A percentile compares a stretch with the other conserved stretches of the same genome.
Evolutionary conservation across 1,284 basidiomycete species (phyloP).

Genomic region (Irpex sp.): DNA sequence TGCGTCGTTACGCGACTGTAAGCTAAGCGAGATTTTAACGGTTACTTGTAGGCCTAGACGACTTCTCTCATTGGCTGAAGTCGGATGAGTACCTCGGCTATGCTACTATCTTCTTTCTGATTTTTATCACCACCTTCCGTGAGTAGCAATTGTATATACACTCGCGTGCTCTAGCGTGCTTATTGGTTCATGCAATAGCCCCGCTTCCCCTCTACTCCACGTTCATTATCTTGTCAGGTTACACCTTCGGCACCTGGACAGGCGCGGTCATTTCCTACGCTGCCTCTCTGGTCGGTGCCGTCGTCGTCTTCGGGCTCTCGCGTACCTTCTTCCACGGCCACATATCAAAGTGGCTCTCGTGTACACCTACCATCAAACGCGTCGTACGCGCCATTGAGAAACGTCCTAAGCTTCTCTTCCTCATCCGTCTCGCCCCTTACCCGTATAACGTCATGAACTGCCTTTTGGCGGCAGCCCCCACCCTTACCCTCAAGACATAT

Average conservation of each 20-base stretch:
- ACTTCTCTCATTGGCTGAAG: conserved; percentile 78
- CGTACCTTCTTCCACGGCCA: conserved; percentile 74
- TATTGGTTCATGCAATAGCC: conserved; percentile 46
- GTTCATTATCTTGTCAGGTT: conserved; percentile 88
- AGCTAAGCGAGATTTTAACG: not conserved
- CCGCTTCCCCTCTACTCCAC: conserved; percentile 91
- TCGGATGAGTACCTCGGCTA: conserved; percentile 74
- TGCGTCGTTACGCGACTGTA: conserved; percentile 40
- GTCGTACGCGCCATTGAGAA: conserved; percentile 91
- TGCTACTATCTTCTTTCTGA: conserved; percentile 78
- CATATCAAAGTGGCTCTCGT: conserved; percentile 80
- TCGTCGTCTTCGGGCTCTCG: conserved; percentile 83
- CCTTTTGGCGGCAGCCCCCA: conserved; percentile 87
- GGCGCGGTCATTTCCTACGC: conserved; percentile 87
- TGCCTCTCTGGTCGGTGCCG: conserved; percentile 85
- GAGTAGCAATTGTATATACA: conserved; percentile 42
- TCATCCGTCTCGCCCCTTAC: conserved; percentile 87
- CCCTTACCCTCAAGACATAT: conserved; percentile 85
- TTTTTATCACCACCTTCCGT: conserved; percentile 88
- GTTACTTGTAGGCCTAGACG: conserved; percentile 65
- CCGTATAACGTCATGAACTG: conserved; percentile 94
- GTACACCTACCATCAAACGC: conserved; percentile 70
- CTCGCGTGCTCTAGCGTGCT: too few relatives aligned
- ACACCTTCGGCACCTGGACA: conserved; percentile 85
- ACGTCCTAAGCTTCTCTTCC: conserved; percentile 85